Percentiles rank a stretch among this genome's conserved stretches.
Conservation (phyloP, 805 yeast species). For the Nakazawaea holstii region DNA sequence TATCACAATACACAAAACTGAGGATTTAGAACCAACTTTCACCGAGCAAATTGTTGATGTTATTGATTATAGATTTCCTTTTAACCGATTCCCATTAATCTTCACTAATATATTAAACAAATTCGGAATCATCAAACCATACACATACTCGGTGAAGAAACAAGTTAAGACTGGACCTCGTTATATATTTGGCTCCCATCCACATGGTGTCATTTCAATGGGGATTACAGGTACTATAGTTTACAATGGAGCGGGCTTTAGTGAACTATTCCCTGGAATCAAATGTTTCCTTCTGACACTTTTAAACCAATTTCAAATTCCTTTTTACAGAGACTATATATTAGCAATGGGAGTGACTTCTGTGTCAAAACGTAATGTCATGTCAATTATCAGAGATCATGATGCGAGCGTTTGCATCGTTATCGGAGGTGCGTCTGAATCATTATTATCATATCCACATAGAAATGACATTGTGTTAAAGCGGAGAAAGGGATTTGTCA, state of each 20-base stretch:
- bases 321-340: slow-evolving; percentile 83
- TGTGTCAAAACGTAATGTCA: slow-evolving; percentile 71
- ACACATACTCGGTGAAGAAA: slow-evolving; percentile 12
- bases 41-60: slow-evolving; percentile 23
- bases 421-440: slow-evolving; percentile 94
- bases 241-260: slow-evolving; percentile 74
- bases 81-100: slow-evolving; percentile 6
- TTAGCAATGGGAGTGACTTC: slow-evolving; percentile 78
- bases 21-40: slow-evolving; percentile 70
- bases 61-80: slow-evolving; percentile 13
- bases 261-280: slow-evolving; percentile 76
- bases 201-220: slow-evolving; percentile 92
- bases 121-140: slow-evolving; percentile 1
- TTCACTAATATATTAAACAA: slow-evolving; percentile 3
- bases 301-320: slow-evolving; percentile 75
- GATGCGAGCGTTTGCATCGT: slow-evolving; percentile 82
- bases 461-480: slow-evolving; percentile 66
- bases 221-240: slow-evolving; percentile 84
- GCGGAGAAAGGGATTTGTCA: slow-evolving; percentile 83
- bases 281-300: slow-evolving; percentile 73
- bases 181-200: slow-evolving; percentile 90
- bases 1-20: slow-evolving; percentile 59
- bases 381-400: slow-evolving; percentile 48
- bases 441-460: slow-evolving; percentile 60
- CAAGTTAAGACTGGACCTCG: slow-evolving; percentile 53